These are phyloP conservation scores for Theileria sp. DNA, from an alignment of 169 alveolate genomes.

Conservation along the genomic window DNA sequence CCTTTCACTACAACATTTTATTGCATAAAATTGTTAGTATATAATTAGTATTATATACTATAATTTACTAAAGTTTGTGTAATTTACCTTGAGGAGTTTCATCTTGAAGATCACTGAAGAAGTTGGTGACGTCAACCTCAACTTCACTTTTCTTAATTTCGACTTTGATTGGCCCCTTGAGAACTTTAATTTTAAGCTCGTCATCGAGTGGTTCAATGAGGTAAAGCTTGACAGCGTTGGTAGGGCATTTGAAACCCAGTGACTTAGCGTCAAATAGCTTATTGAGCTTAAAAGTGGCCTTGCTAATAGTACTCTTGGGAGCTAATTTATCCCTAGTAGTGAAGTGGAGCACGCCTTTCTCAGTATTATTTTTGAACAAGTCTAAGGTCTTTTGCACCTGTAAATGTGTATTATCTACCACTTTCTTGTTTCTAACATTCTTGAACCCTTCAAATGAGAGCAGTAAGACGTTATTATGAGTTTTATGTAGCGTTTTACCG, in stretches of 20 bases:
- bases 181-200: neutral
- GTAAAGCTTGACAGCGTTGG: constrained; percentile 22
- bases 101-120: constrained; percentile 12
- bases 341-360: constrained; percentile 47
- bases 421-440: constrained; percentile 9
- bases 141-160: constrained; percentile 1
- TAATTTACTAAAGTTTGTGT: too few species aligned
- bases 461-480: neutral
- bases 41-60: neutral
- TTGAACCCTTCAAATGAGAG: constrained; percentile 6
- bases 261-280: constrained; percentile 14
- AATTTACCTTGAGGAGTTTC: neutral
- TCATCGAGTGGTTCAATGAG: constrained; percentile 13
- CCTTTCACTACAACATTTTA: neutral
- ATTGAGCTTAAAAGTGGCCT: constrained; percentile 41
- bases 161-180: constrained; percentile 6
- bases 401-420: constrained; percentile 20
- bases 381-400: constrained; percentile 38
- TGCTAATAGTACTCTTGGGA: neutral
- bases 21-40: too few species aligned
- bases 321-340: neutral
- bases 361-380: constrained; percentile 17
- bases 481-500: neutral
- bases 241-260: constrained; percentile 44
- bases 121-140: constrained; percentile 20